Percentiles rank a stretch among this genome's conserved stretches.
These are phyloP conservation scores for Porodaedalea pini DNA, from an alignment of 1,284 basidiomycete species.

Conservation along the genomic window DNA sequence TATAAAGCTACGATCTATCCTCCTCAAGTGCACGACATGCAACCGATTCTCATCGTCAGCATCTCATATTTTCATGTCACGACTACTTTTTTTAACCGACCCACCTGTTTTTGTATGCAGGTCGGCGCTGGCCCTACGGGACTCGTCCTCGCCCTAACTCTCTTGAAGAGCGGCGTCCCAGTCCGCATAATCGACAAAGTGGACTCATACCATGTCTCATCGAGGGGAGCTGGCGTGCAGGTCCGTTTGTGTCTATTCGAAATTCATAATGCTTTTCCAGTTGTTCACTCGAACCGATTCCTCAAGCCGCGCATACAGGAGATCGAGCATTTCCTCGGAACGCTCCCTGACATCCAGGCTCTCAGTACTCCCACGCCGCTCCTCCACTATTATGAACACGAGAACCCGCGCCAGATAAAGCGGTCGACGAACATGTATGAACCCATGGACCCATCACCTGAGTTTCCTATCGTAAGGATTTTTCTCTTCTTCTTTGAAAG, in stretches of 20 bases:
- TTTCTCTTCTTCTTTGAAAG: too few relatives aligned
- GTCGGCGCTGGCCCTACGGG: constrained; percentile 19
- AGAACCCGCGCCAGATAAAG: background rate
- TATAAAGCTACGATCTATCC: too few relatives aligned
- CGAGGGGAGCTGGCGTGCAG: constrained; percentile 10
- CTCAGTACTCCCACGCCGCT: background rate
- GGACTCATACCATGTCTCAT: background rate
- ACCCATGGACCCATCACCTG: constrained; percentile 4
- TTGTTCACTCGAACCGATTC: background rate
- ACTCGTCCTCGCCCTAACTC: constrained; percentile 10
- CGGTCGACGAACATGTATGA: background rate
- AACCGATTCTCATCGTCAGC: background rate
- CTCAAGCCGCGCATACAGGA: constrained; percentile 19
- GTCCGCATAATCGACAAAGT: constrained; percentile 20
- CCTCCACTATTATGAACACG: background rate
- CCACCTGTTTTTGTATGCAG: background rate
- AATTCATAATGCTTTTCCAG: too few relatives aligned
- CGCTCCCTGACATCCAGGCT: background rate
- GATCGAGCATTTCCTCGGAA: constrained; percentile 18
- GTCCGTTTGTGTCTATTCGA: background rate
- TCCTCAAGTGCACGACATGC: background rate
- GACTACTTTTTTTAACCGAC: background rate
- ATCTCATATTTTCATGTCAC: too few relatives aligned
- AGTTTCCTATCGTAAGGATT: constrained; percentile 15
- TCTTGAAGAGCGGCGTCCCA: constrained; percentile 17